Evolutionary conservation across 1,284 basidiomycete genomes (phyloP).

Genomic region (Ustilago loliicola): DNA sequence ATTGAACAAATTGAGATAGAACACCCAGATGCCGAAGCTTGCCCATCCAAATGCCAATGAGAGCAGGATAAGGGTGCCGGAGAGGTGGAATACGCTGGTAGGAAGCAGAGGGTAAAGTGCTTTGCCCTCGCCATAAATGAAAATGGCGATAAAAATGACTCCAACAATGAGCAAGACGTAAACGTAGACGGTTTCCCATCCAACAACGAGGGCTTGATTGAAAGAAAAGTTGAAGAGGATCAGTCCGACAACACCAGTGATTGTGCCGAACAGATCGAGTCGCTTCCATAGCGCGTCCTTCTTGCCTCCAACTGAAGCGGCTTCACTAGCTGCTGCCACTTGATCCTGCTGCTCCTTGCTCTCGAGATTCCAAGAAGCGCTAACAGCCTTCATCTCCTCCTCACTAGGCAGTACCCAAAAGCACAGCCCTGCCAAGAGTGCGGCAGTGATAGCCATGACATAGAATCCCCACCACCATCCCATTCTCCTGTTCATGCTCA

Average conservation of each 20-base stretch:
- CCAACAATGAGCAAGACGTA: slow-evolving; percentile 58
- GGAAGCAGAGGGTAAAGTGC: slow-evolving; percentile 53
- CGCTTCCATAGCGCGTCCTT: slow-evolving; percentile 24
- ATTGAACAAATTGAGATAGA: slow-evolving; percentile 38
- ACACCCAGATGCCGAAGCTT: slow-evolving; percentile 55
- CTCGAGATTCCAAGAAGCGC: slow-evolving; percentile 29
- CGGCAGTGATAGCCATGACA: slow-evolving; percentile 43
- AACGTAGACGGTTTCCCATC: slow-evolving; percentile 57
- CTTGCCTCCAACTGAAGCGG: not conserved
- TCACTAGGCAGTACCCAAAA: slow-evolving; percentile 47
- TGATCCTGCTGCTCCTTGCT: slow-evolving; percentile 10
- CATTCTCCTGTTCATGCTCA: slow-evolving; percentile 24
- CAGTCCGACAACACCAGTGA: slow-evolving; percentile 52
- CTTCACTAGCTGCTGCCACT: not conserved
- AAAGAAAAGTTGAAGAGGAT: slow-evolving; percentile 60
- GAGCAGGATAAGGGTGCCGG: slow-evolving; percentile 33
- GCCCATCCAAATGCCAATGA: slow-evolving; percentile 54
- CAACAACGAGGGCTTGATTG: slow-evolving; percentile 59
- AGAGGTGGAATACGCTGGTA: slow-evolving; percentile 39
- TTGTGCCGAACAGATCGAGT: slow-evolving; percentile 50
- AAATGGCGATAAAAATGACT: slow-evolving; percentile 41
- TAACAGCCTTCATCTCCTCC: slow-evolving; percentile 35
- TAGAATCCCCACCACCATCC: slow-evolving; percentile 61
- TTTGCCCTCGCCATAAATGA: slow-evolving; percentile 39
- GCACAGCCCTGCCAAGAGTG: slow-evolving; percentile 30